These are phyloP conservation scores for Lichtheimia corymbifera DNA, from an alignment of 371 early-diverging fungal species.

Conservation along the genomic window DNA sequence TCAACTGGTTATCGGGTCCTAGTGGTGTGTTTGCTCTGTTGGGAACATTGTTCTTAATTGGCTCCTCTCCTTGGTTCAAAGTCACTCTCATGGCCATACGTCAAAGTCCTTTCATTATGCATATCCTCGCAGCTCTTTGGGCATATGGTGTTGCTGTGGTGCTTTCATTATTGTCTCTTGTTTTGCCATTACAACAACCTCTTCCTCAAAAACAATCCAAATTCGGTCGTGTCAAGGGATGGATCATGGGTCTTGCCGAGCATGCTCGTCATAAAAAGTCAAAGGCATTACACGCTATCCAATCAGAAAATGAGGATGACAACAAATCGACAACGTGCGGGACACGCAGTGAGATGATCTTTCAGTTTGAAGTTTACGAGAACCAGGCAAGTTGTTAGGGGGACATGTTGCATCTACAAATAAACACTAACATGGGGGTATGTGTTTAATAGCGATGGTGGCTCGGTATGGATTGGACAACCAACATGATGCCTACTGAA, in stretches of 20 bases:
- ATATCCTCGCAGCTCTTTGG: constrained; percentile 26
- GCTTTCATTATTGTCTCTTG: constrained; percentile 3
- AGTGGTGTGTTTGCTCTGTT: constrained; percentile 20
- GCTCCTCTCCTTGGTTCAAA: constrained; percentile 30
- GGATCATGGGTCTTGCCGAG: constrained; percentile 13
- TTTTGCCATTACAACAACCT: neutral
- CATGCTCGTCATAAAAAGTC: constrained; percentile 20
- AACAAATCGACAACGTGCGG: constrained; percentile 7
- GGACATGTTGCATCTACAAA: too few species aligned
- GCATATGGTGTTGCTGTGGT: constrained; percentile 37
- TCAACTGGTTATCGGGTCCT: constrained; percentile 26
- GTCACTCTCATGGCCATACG: constrained; percentile 15
- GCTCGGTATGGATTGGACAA: constrained; percentile 50
- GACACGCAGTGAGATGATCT: constrained; percentile 39
- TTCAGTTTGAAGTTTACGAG: constrained; percentile 50
- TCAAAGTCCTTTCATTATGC: constrained; percentile 23
- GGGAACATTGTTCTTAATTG: constrained; percentile 20
- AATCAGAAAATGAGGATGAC: constrained; percentile 3
- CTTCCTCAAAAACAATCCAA: neutral
- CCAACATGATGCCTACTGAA: constrained; percentile 51
- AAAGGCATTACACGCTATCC: constrained; percentile 18
- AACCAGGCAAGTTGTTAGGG: constrained; percentile 30
- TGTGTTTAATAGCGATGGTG: constrained; percentile 45
- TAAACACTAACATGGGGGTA: neutral
- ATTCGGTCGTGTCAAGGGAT: constrained; percentile 4